Evolutionary conservation across 805 yeast genomes (phyloP).

Genomic region (Scheffersomyces spartinae): DNA sequence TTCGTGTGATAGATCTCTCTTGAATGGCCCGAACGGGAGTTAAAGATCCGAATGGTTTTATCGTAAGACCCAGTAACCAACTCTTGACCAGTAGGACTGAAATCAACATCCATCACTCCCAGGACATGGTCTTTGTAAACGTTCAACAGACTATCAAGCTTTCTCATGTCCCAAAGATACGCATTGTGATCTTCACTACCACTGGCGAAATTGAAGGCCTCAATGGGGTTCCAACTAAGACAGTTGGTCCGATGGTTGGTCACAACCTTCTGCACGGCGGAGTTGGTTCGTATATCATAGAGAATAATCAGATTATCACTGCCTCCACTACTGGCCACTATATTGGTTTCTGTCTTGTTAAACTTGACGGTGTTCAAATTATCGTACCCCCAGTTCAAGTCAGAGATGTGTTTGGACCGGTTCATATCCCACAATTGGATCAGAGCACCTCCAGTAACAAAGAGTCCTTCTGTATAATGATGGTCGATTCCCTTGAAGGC

Average conservation of each 20-base stretch:
- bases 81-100: constrained; percentile 95
- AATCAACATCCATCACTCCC: constrained; percentile 90
- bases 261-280: constrained; percentile 86
- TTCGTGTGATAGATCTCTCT: constrained; percentile 93
- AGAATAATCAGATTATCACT: constrained; percentile 84
- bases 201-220: constrained; percentile 85
- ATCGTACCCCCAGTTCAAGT: constrained; percentile 95
- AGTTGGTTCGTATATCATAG: constrained; percentile 81
- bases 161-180: constrained; percentile 94
- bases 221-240: constrained; percentile 95
- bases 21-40: constrained; percentile 75
- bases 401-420: constrained; percentile 64
- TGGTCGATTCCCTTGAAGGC: constrained; percentile 82
- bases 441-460: constrained; percentile 86
- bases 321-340: constrained; percentile 76
- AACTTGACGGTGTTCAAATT: constrained; percentile 73
- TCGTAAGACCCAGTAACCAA: constrained; percentile 93
- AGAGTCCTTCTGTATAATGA: constrained; percentile 58
- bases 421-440: constrained; percentile 89
- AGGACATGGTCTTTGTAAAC: constrained; percentile 93
- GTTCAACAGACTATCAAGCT: constrained; percentile 67
- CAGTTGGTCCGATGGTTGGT: constrained; percentile 76
- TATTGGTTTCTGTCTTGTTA: constrained; percentile 80
- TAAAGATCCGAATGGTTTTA: constrained; percentile 76
- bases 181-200: constrained; percentile 93